phyloP scores from a whole-genome alignment of 768 basidiomycete species.

The Mycena vitilis region DNA sequence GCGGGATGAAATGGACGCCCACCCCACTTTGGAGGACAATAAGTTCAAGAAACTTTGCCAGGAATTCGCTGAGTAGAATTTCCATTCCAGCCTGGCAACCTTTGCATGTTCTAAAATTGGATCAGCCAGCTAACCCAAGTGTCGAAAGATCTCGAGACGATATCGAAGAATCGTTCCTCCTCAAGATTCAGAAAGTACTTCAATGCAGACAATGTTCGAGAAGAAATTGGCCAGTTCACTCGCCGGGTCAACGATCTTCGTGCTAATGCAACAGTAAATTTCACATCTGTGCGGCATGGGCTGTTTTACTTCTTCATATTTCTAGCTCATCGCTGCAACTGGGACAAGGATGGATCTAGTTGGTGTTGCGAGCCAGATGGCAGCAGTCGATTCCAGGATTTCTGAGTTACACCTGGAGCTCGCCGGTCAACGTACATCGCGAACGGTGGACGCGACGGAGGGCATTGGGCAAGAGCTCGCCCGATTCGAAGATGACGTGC shows the following conservation, averaged over 20 bases:
- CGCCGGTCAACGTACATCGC: neutral
- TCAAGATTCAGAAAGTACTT: neutral
- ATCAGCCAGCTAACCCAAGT: neutral
- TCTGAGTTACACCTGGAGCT: neutral
- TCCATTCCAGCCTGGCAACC: no score
- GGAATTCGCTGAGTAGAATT: neutral
- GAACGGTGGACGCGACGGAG: neutral
- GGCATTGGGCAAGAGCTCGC: neutral
- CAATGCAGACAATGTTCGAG: neutral
- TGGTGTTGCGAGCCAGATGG: neutral
- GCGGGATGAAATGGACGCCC: neutral
- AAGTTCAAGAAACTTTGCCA: neutral
- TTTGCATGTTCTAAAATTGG: neutral
- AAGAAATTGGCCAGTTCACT: neutral
- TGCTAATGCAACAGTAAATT: neutral
- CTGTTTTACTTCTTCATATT: neutral
- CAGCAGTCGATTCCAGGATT: neutral
- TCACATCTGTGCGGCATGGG: no score
- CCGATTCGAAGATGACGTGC: slow-evolving; percentile 7
- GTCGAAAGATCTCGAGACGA: slow-evolving; percentile 1
- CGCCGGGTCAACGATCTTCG: slow-evolving; percentile 2
- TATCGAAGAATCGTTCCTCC: neutral
- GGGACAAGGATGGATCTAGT: slow-evolving; percentile 14
- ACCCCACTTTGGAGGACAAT: neutral
- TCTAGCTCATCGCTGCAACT: slow-evolving; percentile 12